Conservation (phyloP, 2,329 filamentous ascomycete genomes). For the Pestalotiopsis sp. region DNA sequence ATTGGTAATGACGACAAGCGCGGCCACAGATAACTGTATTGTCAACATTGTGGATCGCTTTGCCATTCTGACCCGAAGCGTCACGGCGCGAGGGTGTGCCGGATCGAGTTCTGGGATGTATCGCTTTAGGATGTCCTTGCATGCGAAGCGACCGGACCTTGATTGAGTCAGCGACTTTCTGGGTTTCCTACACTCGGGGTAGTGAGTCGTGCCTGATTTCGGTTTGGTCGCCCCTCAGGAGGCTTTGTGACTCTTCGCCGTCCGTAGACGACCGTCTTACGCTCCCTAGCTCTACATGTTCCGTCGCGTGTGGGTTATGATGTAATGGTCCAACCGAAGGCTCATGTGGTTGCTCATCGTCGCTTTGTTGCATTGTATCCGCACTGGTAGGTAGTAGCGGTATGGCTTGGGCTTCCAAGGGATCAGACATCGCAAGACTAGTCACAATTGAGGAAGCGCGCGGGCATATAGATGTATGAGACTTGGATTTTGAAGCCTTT, state of each 20-base stretch:
- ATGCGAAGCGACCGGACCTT: background rate
- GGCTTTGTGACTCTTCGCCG: too few relatives aligned
- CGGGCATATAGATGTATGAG: background rate
- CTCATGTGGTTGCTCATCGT: too few relatives aligned
- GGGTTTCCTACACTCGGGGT: too few relatives aligned
- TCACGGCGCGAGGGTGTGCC: background rate
- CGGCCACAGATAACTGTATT: background rate
- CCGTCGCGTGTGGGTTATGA: too few relatives aligned
- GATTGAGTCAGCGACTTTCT: background rate
- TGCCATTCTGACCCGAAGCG: conserved; percentile 6
- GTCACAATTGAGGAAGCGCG: background rate
- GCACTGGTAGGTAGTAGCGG: background rate
- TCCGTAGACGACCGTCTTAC: too few relatives aligned
- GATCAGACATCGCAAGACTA: background rate
- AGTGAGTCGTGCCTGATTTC: too few relatives aligned
- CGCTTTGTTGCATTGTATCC: too few relatives aligned
- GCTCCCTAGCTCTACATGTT: too few relatives aligned
- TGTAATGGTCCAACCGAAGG: too few relatives aligned
- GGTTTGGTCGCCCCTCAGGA: too few relatives aligned
- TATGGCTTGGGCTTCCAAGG: background rate
- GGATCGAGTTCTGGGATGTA: conserved; percentile 9
- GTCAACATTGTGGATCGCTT: background rate
- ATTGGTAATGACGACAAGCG: background rate
- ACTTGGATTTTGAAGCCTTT: background rate
- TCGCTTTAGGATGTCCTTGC: conserved; percentile 15